Percentiles rank a stretch among this genome's conserved stretches.
phyloP scores from a whole-genome alignment of 1,139 yeast genomes.

The Hansenula sp. region DNA sequence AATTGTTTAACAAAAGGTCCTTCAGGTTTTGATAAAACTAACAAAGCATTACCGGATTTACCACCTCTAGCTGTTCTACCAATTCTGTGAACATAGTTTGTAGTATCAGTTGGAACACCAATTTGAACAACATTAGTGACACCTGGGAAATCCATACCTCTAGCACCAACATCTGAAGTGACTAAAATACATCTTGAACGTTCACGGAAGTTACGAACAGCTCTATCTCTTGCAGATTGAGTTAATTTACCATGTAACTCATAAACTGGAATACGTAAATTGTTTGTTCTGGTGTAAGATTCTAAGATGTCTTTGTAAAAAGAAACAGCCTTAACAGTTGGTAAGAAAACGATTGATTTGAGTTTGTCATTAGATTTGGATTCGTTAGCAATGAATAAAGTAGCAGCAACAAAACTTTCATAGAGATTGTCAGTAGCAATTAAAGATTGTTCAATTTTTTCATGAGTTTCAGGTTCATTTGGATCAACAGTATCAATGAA shows the following conservation, averaged over 20 bases:
- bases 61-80: conserved; percentile 98
- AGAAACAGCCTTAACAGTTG: conserved; percentile 70
- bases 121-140: conserved; percentile 80
- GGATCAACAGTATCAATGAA: conserved; percentile 74
- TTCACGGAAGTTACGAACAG: conserved; percentile 51
- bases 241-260: conserved; percentile 70
- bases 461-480: conserved; percentile 74
- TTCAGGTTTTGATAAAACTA: conserved; percentile 48
- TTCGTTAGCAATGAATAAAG: conserved; percentile 40
- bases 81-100: conserved; percentile 85
- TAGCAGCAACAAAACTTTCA: conserved; percentile 49
- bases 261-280: conserved; percentile 22
- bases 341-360: conserved; percentile 79
- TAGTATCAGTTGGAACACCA: conserved; percentile 67
- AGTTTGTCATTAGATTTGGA: conserved; percentile 33
- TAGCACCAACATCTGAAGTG: conserved; percentile 91
- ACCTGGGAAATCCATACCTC: conserved; percentile 92
- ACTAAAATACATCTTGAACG: conserved; percentile 54
- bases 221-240: conserved; percentile 58
- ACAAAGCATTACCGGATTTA: conserved; percentile 60
- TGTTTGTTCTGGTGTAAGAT: conserved; percentile 21
- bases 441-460: conserved; percentile 67
- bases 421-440: conserved; percentile 43
- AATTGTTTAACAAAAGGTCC: conserved; percentile 41
- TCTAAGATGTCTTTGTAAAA: conserved; percentile 40